Percentiles rank a stretch among this genome's conserved stretches.
phyloP scores from a whole-genome alignment of 2,329 filamentous ascomycete genomes.

The Teratosphaeriaceae sp. region DNA sequence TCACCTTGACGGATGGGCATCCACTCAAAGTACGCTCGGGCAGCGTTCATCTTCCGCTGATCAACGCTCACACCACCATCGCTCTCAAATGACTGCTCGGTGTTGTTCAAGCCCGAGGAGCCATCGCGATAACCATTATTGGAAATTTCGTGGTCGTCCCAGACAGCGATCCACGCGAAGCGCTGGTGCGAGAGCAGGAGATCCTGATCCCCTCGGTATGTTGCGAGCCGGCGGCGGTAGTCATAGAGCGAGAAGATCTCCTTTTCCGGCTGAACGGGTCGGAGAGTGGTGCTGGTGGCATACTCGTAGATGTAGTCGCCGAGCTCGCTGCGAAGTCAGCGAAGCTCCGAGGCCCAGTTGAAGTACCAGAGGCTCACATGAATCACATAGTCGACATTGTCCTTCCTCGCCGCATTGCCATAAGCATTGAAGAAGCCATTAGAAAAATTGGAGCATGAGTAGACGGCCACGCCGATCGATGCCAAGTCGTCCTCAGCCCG shows the following conservation, averaged over 20 bases:
- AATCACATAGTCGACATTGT: slow-evolving; percentile 36
- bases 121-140: slow-evolving; percentile 39
- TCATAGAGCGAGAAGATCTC: slow-evolving; percentile 39
- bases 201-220: slow-evolving; percentile 36
- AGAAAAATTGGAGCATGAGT: slow-evolving; percentile 22
- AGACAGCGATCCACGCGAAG: slow-evolving; percentile 39
- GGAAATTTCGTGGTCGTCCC: slow-evolving; percentile 34
- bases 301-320: slow-evolving; percentile 41
- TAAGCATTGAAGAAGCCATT: slow-evolving; percentile 24
- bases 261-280: slow-evolving; percentile 26
- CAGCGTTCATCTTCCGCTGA: slow-evolving; percentile 42
- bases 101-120: slow-evolving; percentile 35
- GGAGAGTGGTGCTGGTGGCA: slow-evolving; percentile 29
- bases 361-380: slow-evolving; percentile 3
- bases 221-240: slow-evolving; percentile 36
- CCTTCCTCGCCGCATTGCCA: slow-evolving; percentile 21
- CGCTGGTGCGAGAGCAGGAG: slow-evolving; percentile 33
- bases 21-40: slow-evolving; percentile 39
- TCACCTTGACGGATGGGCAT: slow-evolving; percentile 33
- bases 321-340: slow-evolving; percentile 20
- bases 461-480: slow-evolving; percentile 20
- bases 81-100: slow-evolving; percentile 35
- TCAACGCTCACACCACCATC: slow-evolving; percentile 36
- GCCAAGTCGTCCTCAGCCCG: slow-evolving; percentile 16
- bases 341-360: slow-evolving; percentile 3